Base-by-base conservation (phyloP, 176 grass and related monocot species). In the Elaeis guineensis region DNA sequence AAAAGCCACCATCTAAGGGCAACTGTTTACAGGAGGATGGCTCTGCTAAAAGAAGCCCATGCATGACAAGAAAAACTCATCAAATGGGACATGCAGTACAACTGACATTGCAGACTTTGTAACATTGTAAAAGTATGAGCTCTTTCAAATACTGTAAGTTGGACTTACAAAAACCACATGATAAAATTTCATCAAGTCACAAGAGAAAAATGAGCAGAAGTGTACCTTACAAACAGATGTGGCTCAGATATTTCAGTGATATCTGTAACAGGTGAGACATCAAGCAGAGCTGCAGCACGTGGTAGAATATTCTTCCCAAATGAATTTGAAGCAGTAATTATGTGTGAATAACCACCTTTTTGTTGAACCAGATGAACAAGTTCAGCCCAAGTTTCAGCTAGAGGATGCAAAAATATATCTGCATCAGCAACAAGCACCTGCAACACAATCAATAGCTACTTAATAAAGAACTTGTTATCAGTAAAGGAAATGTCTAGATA, bases 251-350 rank as follows among this genome's bases (percentile, higher is more conserved):
- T 73, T 25, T 69, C 66, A 69, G 72, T 85, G 71, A 97, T 81
- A 63, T 97, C 92, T 4, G 92, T 97, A 65, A 97, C 65, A 61
- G 92, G 87, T 67, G 87, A 91, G 16, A 97, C 92, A 76, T 97
- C 87, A 25, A 97, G 80, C 61, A 97, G 76, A 65, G 92, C 87
- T 1, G 92, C 92, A 0, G 78, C 78, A 16, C 87, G 92, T 44
- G 92, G 87, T 56, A 97, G 73, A 62, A 97, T 21, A 76, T 97
- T 97, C 80, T 97, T 97, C 16, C 92, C 92, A n/a, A 97, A 97
- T 2, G 87, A 97, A 8, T 72, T 88, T 17, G 92, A 97, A 17
- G 92, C 69, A 3, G 87, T 62, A 75, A 91, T 77, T 32, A 97
- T 75, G 75, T 91, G 92, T 65, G 87, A 90, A 64, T 83, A 97